Conservation (phyloP, 768 basidiomycete genomes). For the Lentinus tigrinus region DNA sequence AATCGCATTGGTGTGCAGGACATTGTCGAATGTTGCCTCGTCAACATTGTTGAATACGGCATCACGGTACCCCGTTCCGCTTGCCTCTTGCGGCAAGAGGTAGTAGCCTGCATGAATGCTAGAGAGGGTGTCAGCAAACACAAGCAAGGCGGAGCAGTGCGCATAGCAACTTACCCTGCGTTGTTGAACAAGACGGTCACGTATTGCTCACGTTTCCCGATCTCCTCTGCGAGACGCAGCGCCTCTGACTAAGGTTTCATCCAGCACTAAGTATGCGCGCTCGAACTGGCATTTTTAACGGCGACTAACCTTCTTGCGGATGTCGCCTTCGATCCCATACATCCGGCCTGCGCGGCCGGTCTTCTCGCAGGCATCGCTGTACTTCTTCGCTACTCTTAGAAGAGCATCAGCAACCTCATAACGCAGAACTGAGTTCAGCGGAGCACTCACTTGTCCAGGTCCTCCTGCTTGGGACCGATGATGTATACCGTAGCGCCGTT, state of each 20-base stretch:
- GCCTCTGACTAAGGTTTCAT: constrained; percentile 38
- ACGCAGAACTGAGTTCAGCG: neutral
- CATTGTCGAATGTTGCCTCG: constrained; percentile 37
- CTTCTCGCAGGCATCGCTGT: constrained; percentile 36
- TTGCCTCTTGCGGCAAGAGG: constrained; percentile 21
- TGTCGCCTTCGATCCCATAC: constrained; percentile 40
- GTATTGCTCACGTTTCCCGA: constrained; percentile 35
- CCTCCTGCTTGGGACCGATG: constrained; percentile 38
- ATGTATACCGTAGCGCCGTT: constrained; percentile 49
- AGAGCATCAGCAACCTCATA: neutral
- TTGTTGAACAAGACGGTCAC: constrained; percentile 50
- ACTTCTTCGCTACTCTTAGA: constrained; percentile 26
- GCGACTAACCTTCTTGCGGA: constrained; percentile 36
- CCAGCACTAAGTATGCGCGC: neutral
- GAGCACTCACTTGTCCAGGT: constrained; percentile 35
- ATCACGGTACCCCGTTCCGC: constrained; percentile 38
- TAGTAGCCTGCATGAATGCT: neutral
- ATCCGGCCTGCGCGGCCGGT: constrained; percentile 32
- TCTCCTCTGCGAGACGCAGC: constrained; percentile 38
- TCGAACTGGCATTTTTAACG: neutral
- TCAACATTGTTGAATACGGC: constrained; percentile 39
- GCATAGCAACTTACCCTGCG: constrained; percentile 30
- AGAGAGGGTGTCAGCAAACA: neutral
- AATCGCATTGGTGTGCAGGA: constrained; percentile 40
- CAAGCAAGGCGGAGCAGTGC: neutral